Percentiles rank a stretch among this genome's conserved stretches.
These are phyloP conservation scores for Alternaria panax DNA, from an alignment of 2,329 filamentous ascomycete genomes.

Conservation along the genomic window DNA sequence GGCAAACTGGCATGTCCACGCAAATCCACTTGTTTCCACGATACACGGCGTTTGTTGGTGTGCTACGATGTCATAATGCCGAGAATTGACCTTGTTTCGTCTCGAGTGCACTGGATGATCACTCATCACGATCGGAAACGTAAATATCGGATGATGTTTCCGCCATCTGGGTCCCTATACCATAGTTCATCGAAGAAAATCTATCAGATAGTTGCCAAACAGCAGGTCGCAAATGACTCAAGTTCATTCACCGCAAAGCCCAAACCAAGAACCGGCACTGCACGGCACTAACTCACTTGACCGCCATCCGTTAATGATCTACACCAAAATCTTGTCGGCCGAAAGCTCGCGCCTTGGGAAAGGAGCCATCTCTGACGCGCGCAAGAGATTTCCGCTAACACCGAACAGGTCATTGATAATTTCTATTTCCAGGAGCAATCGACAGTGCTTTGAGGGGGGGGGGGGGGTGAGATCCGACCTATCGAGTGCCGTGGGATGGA, in stretches of 20 bases:
- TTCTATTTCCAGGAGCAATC: constrained; percentile 1
- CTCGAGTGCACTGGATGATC: background rate
- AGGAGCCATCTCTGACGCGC: background rate
- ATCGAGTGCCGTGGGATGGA: background rate
- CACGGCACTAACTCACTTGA: background rate
- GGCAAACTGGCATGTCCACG: background rate
- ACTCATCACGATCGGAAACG: background rate
- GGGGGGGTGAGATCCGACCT: background rate
- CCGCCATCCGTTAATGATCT: background rate
- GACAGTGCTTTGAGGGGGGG: too few relatives aligned
- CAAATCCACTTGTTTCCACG: background rate
- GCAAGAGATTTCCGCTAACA: background rate
- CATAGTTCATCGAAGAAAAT: background rate
- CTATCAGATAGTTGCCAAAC: background rate
- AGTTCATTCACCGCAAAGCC: background rate
- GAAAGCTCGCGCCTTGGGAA: background rate
- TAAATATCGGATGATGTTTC: background rate
- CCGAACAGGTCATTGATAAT: constrained; percentile 15
- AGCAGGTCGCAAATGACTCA: background rate
- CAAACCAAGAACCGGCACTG: background rate
- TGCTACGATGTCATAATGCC: background rate
- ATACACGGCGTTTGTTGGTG: background rate
- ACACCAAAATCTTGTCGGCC: background rate
- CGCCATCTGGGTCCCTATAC: background rate
- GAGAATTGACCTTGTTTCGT: background rate